Evolutionary conservation across 257 asterid genomes (phyloP).

Genomic region (Handroanthus guayacan): DNA sequence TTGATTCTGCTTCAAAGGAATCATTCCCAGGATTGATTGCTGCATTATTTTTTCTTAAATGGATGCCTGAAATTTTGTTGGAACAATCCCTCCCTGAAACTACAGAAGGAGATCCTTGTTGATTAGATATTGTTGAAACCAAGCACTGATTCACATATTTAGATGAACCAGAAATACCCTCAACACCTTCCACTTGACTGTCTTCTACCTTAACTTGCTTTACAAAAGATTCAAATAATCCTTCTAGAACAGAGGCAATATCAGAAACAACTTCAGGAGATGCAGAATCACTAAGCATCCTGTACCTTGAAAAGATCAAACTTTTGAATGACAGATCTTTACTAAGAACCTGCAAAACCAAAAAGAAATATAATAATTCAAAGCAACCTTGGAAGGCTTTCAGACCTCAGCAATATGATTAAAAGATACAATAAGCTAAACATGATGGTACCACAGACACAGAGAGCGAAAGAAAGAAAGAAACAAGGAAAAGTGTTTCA

Average conservation of each 20-base stretch:
- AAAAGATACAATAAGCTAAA: slow-evolving; percentile 9
- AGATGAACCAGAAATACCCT: slow-evolving; percentile 52
- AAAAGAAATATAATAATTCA: slow-evolving; percentile 29
- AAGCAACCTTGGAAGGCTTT: slow-evolving; percentile 18
- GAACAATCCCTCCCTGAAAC: slow-evolving; percentile 52
- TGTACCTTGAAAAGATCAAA: slow-evolving; percentile 73
- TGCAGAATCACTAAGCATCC: slow-evolving; percentile 66
- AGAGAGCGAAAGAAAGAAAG: too few relatives aligned
- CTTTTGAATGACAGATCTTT: slow-evolving; percentile 63
- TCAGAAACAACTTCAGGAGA: slow-evolving; percentile 69
- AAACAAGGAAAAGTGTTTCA: not conserved
- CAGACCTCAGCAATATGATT: slow-evolving; percentile 17
- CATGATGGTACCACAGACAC: slow-evolving; percentile 14
- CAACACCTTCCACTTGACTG: slow-evolving; percentile 48
- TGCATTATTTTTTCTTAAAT: slow-evolving; percentile 45
- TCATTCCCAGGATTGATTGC: slow-evolving; percentile 40
- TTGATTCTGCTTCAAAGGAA: slow-evolving; percentile 52
- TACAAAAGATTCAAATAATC: slow-evolving; percentile 63
- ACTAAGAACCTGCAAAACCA: slow-evolving; percentile 69
- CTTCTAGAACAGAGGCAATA: slow-evolving; percentile 66
- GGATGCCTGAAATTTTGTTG: slow-evolving; percentile 43
- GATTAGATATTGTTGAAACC: slow-evolving; percentile 51
- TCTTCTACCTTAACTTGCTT: slow-evolving; percentile 60
- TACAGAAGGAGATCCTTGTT: slow-evolving; percentile 57
- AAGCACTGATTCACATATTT: slow-evolving; percentile 51